A percentile compares a stretch with the other conserved stretches of the same genome.
Conservation (phyloP, 805 yeast species). For the Lipomyces spencermartinsiae region DNA sequence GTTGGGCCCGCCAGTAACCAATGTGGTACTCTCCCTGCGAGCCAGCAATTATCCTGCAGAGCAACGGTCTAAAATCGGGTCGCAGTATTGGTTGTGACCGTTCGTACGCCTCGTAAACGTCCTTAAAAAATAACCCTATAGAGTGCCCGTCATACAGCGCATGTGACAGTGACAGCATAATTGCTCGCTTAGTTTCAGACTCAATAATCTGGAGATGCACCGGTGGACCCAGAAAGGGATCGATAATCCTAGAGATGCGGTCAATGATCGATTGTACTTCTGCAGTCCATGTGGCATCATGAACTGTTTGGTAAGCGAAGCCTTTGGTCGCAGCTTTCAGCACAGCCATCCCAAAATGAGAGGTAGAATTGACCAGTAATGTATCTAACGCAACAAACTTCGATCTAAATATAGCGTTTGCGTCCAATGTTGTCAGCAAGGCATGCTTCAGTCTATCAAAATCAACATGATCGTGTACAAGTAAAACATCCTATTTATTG, state of each 20-base stretch:
- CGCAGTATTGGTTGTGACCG: not conserved
- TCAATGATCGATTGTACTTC: not conserved
- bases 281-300: not conserved
- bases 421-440: slow-evolving; percentile 20
- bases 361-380: not conserved
- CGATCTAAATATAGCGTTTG: slow-evolving; percentile 26
- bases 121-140: slow-evolving; percentile 13
- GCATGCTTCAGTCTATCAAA: slow-evolving; percentile 20
- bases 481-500: slow-evolving; percentile 24
- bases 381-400: slow-evolving; percentile 13
- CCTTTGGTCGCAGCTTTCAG: slow-evolving; percentile 1
- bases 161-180: slow-evolving; percentile 27
- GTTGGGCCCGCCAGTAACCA: slow-evolving; percentile 14
- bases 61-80: slow-evolving; percentile 20
- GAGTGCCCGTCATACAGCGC: slow-evolving; percentile 37
- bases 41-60: slow-evolving; percentile 14
- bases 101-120: slow-evolving; percentile 3
- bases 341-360: slow-evolving; percentile 25
- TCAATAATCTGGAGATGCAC: slow-evolving; percentile 4
- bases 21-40: slow-evolving; percentile 1
- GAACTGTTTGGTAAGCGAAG: not conserved
- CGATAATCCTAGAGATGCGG: not conserved
- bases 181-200: slow-evolving; percentile 6
- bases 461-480: slow-evolving; percentile 19
- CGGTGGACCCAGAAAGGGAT: slow-evolving; percentile 21